These are phyloP conservation scores for Pseudonitzschia delicatissima DNA, from an alignment of 108 stramenopile species.

Conservation along the genomic window DNA sequence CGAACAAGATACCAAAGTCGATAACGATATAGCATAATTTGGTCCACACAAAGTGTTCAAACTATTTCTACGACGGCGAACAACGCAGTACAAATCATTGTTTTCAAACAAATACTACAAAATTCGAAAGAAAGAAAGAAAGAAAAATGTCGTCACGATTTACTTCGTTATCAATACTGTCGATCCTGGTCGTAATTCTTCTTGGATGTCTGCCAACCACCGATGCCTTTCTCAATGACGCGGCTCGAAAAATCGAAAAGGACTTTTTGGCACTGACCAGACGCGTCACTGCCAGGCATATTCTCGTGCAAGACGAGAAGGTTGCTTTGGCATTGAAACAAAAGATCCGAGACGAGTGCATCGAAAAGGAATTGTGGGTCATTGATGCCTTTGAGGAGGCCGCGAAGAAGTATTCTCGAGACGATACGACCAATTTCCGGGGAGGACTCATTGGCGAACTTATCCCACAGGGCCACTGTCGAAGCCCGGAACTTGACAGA, in stretches of 20 bases:
- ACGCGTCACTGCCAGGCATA: conserved; percentile 62
- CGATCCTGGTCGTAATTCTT: too few species aligned
- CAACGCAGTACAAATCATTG: too few species aligned
- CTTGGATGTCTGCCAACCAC: too few species aligned
- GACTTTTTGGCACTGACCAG: conserved; percentile 62
- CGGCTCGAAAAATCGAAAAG: conserved; percentile 18
- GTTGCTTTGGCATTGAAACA: conserved; percentile 50
- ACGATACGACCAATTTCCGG: conserved; percentile 47
- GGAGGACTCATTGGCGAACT: conserved; percentile 54
- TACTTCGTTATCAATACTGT: too few species aligned
- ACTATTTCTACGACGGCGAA: too few species aligned
- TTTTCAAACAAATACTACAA: too few species aligned
- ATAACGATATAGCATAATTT: too few species aligned
- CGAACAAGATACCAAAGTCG: too few species aligned
- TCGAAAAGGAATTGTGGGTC: conserved; percentile 36
- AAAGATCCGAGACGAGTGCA: conserved; percentile 42
- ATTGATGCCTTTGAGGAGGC: conserved; percentile 59
- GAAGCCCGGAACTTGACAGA: conserved; percentile 39
- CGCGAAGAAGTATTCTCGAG: conserved; percentile 47
- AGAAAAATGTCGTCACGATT: too few species aligned
- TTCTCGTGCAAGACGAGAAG: conserved; percentile 45
- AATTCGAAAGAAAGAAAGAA: too few species aligned
- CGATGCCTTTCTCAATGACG: conserved; percentile 5
- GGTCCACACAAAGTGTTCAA: too few species aligned
- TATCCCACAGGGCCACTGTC: conserved; percentile 55